Conservation (phyloP, 2,329 filamentous ascomycete species). For the Epichloe bromicola region DNA sequence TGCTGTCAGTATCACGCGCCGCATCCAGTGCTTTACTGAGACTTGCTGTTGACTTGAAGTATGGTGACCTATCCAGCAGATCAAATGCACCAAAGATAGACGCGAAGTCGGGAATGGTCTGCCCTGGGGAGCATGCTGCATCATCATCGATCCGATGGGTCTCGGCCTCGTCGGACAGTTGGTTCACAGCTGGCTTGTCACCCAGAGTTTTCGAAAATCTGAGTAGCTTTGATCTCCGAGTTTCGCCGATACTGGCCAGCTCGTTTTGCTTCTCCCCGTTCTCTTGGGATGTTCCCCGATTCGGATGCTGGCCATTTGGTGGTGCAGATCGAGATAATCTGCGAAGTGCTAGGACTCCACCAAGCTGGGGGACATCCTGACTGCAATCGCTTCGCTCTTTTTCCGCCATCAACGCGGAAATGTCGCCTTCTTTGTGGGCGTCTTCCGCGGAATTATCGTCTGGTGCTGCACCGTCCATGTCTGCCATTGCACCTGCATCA, state of each 20-base stretch:
- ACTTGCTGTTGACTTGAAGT: constrained; percentile 9
- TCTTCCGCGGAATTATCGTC: background rate
- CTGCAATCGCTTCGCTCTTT: background rate
- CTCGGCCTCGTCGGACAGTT: background rate
- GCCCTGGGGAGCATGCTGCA: constrained; percentile 10
- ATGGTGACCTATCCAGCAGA: constrained; percentile 12
- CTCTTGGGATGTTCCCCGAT: background rate
- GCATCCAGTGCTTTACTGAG: background rate
- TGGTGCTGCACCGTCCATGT: background rate
- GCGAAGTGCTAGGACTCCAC: background rate
- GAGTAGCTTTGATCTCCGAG: background rate
- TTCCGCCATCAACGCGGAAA: background rate
- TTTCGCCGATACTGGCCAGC: background rate
- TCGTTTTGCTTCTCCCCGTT: background rate
- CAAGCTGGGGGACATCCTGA: background rate
- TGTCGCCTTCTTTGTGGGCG: background rate
- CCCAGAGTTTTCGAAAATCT: background rate
- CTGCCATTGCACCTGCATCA: background rate
- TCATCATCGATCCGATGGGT: background rate
- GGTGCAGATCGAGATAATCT: constrained; percentile 2
- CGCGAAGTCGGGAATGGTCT: constrained; percentile 15
- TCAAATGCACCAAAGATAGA: constrained; percentile 17
- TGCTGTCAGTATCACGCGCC: background rate
- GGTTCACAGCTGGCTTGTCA: background rate
- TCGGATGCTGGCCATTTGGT: background rate